Evolutionary conservation across 352 stramenopile genomes (phyloP).

Genomic region (Saprolegnia parasitica): DNA sequence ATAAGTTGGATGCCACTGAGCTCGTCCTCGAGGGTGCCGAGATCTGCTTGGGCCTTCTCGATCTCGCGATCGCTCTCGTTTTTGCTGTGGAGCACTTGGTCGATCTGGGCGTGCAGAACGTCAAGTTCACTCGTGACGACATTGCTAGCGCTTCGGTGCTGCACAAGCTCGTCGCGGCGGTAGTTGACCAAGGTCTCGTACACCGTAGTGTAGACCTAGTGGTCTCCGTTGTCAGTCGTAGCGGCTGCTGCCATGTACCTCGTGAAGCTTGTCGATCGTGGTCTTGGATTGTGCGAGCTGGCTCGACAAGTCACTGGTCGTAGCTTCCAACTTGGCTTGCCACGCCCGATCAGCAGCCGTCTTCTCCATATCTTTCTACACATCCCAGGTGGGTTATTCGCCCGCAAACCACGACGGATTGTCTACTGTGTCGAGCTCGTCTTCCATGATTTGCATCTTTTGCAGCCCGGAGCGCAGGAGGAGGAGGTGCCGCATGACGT

Average conservation of each 20-base stretch:
- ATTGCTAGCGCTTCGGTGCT: slow-evolving; percentile 59
- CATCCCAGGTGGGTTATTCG: neutral
- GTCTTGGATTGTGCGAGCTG: neutral
- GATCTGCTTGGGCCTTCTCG: slow-evolving; percentile 51
- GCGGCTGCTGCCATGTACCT: slow-evolving; percentile 38
- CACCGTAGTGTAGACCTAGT: slow-evolving; percentile 53
- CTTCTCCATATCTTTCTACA: slow-evolving; percentile 28
- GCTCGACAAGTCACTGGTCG: neutral
- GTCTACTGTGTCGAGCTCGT: slow-evolving; percentile 28
- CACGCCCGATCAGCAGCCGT: neutral
- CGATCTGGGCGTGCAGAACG: slow-evolving; percentile 69
- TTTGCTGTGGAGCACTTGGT: slow-evolving; percentile 67
- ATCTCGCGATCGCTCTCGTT: slow-evolving; percentile 49
- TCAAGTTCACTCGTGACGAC: slow-evolving; percentile 71
- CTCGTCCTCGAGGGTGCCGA: slow-evolving; percentile 31
- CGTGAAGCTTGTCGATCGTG: slow-evolving; percentile 10
- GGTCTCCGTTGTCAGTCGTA: slow-evolving; percentile 34
- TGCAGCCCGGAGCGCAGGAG: slow-evolving; percentile 38
- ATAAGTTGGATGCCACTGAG: slow-evolving; percentile 56
- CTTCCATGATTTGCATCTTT: slow-evolving; percentile 35
- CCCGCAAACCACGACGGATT: neutral
- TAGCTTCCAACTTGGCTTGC: slow-evolving; percentile 21
- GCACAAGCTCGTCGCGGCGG: slow-evolving; percentile 74
- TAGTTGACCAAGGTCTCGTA: slow-evolving; percentile 68
- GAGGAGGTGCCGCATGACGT: slow-evolving; percentile 47